phyloP scores from a whole-genome alignment of 2,329 filamentous ascomycete species.

The Fusarium ramigenum region DNA sequence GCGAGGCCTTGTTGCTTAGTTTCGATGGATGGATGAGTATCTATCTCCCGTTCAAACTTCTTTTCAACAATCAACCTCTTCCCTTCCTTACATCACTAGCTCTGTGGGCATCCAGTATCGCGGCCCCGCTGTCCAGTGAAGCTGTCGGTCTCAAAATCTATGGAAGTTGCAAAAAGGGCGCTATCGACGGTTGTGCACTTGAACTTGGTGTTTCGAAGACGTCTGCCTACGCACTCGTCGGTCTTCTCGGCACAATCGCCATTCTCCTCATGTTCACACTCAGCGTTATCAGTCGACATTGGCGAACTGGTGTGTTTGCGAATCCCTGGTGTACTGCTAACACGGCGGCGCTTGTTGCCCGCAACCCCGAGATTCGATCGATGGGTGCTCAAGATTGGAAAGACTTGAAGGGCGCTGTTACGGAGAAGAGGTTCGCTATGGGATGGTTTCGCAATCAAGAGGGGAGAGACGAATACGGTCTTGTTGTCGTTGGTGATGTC shows the following conservation, averaged over 20 bases:
- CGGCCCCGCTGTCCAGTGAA: slow-evolving; percentile 33
- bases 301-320: slow-evolving; percentile 34
- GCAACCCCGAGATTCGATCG: slow-evolving; percentile 30
- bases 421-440: slow-evolving; percentile 26
- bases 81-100: slow-evolving; percentile 29
- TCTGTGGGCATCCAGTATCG: slow-evolving; percentile 13
- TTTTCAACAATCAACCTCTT: slow-evolving; percentile 49
- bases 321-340: slow-evolving; percentile 36
- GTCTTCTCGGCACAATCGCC: slow-evolving; percentile 8
- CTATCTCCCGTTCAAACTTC: slow-evolving; percentile 46
- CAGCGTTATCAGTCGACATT: slow-evolving; percentile 28
- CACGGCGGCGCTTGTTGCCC: slow-evolving; percentile 31
- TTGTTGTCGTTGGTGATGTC: slow-evolving; percentile 12
- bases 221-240: slow-evolving; percentile 25
- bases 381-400: slow-evolving; percentile 24
- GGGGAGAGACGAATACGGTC: slow-evolving; percentile 29
- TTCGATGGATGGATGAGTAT: slow-evolving; percentile 52
- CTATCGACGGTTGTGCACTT: slow-evolving; percentile 33
- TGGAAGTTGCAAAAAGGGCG: slow-evolving; percentile 22
- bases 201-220: slow-evolving; percentile 29
- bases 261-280: slow-evolving; percentile 16
- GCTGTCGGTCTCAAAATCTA: slow-evolving; percentile 38
- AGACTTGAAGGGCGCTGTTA: slow-evolving; percentile 14
- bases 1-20: slow-evolving; percentile 54
- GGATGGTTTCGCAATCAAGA: slow-evolving; percentile 21